These are phyloP conservation scores for Beauveria caledonica DNA, from an alignment of 2,329 filamentous ascomycete species.

Conservation along the genomic window DNA sequence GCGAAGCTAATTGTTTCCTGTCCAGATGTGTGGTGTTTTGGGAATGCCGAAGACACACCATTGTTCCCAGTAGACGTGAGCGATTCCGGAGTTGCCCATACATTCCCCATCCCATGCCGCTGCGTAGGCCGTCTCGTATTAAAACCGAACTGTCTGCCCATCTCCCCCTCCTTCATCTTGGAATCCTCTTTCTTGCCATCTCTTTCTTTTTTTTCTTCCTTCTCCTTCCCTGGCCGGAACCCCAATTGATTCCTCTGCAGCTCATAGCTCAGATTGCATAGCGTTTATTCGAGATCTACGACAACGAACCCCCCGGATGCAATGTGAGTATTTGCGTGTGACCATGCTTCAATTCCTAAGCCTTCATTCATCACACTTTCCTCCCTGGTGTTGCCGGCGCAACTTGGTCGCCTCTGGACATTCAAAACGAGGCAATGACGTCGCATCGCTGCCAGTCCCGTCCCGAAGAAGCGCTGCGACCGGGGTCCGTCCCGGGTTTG, in stretches of 20 bases:
- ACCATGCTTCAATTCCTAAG: no score
- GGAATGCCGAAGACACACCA: background rate
- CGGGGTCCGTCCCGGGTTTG: background rate
- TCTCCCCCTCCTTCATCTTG: slow-evolving; percentile 9
- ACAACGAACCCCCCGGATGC: background rate
- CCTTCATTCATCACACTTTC: background rate
- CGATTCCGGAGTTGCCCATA: slow-evolving; percentile 10
- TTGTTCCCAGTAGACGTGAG: background rate
- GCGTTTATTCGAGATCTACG: slow-evolving; percentile 3
- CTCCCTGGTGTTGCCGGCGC: background rate
- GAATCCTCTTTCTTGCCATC: background rate
- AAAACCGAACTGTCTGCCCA: slow-evolving; percentile 14
- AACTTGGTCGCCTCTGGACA: background rate
- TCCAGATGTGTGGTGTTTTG: background rate
- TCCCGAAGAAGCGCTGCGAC: background rate
- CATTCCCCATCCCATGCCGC: background rate
- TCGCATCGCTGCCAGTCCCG: background rate
- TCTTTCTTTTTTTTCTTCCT: slow-evolving; percentile 5
- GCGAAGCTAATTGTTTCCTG: background rate
- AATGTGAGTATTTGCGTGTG: background rate
- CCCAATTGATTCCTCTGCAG: slow-evolving; percentile 8
- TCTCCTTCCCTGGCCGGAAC: background rate
- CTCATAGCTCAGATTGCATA: slow-evolving; percentile 11
- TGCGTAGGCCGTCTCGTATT: slow-evolving; percentile 8
- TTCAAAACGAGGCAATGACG: background rate